These are phyloP conservation scores for Mortierella claussenii DNA, from an alignment of 192 early-diverging fungal species.

Conservation along the genomic window DNA sequence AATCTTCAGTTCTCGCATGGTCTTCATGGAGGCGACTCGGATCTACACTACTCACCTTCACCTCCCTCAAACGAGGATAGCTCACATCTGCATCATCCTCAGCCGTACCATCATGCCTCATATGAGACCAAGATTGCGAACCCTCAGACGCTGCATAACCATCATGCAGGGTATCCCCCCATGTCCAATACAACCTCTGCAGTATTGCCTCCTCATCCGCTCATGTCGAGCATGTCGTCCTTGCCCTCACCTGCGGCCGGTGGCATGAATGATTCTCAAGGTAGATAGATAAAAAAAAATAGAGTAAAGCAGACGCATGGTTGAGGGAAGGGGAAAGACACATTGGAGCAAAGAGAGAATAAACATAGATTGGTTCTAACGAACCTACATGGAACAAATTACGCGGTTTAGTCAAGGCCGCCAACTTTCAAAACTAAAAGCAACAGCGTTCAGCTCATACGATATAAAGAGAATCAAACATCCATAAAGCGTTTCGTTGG, in stretches of 20 bases:
- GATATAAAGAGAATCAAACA: too few relatives aligned
- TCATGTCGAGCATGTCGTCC: slow-evolving; percentile 43
- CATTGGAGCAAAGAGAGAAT: too few relatives aligned
- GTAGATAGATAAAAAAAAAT: slow-evolving; percentile 14
- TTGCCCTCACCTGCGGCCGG: slow-evolving; percentile 2
- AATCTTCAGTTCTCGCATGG: slow-evolving; percentile 32
- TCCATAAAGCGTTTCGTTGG: too few relatives aligned
- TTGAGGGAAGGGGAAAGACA: too few relatives aligned
- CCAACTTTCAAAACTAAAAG: background rate
- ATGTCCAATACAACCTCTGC: slow-evolving; percentile 20
- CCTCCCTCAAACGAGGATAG: slow-evolving; percentile 31
- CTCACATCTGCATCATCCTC: slow-evolving; percentile 28
- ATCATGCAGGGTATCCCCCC: slow-evolving; percentile 3
- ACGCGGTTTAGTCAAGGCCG: background rate
- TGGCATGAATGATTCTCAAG: slow-evolving; percentile 27
- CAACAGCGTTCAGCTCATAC: background rate
- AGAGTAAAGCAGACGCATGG: background rate
- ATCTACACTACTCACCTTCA: slow-evolving; percentile 22
- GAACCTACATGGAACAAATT: too few relatives aligned
- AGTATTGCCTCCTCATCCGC: slow-evolving; percentile 38
- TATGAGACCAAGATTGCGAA: slow-evolving; percentile 21
- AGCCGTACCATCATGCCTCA: slow-evolving; percentile 28
- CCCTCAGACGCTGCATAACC: slow-evolving; percentile 11
- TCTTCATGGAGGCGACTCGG: slow-evolving; percentile 3
- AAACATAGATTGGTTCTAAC: too few relatives aligned